phyloP scores from a whole-genome alignment of 1,284 basidiomycete species.

The Cutaneotrichosporon sp. region DNA sequence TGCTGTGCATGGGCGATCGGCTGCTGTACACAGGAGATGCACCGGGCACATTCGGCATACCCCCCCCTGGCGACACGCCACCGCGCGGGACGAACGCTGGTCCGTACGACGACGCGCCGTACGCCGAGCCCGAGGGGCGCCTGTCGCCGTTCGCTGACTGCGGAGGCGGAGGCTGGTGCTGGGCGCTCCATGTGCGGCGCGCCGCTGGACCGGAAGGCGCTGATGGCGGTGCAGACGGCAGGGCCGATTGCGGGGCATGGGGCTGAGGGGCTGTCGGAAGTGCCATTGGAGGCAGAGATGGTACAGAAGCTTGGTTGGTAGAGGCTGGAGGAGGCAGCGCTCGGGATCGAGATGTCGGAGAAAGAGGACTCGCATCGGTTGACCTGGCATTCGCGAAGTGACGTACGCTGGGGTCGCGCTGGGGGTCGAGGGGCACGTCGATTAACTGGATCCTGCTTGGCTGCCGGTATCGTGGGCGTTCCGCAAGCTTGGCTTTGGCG shows the following conservation, averaged over 20 bases:
- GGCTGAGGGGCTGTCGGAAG: not conserved
- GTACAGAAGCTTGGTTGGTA: not conserved
- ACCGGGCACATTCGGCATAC: not conserved
- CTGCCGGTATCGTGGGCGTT: constrained; percentile 24
- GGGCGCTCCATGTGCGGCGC: not conserved
- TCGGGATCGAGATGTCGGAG: too few relatives aligned
- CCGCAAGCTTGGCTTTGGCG: not conserved
- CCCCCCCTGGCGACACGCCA: not conserved
- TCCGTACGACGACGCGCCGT: not conserved
- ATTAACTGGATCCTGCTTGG: constrained; percentile 19
- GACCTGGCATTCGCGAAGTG: too few relatives aligned
- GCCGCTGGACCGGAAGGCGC: not conserved
- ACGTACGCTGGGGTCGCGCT: not conserved
- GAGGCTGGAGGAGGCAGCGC: not conserved
- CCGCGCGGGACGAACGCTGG: not conserved
- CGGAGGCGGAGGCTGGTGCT: not conserved
- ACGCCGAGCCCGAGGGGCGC: not conserved
- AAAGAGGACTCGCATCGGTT: not conserved
- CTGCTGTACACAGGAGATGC: not conserved
- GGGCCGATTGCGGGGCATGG: not conserved
- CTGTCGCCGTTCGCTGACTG: not conserved
- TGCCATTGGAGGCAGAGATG: not conserved
- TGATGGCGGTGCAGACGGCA: not conserved
- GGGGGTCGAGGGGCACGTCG: constrained; percentile 14
- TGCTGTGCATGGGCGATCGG: too few relatives aligned